Evolutionary conservation across 176 grass and related monocot genomes (phyloP).

Genomic region (Cenchrus fungigraminus): DNA sequence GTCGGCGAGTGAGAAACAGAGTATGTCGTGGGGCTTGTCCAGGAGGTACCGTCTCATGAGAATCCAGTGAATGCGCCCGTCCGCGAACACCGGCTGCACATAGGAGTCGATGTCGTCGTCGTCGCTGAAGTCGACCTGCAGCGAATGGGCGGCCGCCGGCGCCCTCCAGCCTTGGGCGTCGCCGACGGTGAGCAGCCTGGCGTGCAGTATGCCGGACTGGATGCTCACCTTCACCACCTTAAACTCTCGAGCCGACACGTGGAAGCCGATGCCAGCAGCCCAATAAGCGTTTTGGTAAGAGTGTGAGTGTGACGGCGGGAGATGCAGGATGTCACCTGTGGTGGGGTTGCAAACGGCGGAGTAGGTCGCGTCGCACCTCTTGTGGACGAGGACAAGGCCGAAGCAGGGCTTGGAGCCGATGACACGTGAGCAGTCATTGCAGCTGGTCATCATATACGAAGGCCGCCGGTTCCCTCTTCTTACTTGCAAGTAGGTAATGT

Average conservation of each 20-base stretch:
- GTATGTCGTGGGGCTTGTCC: conserved; percentile 8
- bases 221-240: neutral
- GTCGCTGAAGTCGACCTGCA: neutral
- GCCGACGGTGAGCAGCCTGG: neutral
- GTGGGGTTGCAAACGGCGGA: neutral
- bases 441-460: neutral
- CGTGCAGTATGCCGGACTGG: neutral
- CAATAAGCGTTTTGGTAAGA: too few relatives aligned
- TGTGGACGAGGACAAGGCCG: neutral
- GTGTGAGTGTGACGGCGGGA: neutral
- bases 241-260: neutral
- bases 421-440: neutral
- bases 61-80: conserved; percentile 24
- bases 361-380: neutral
- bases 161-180: neutral
- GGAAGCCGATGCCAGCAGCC: neutral
- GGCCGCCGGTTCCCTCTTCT: neutral
- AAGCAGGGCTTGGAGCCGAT: conserved; percentile 20
- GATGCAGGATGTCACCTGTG: conserved; percentile 13
- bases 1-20: conserved; percentile 16
- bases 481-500: neutral
- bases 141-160: neutral
- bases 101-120: rapidly evolving
- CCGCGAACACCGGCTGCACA: neutral
- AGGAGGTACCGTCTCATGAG: neutral